phyloP scores from a whole-genome alignment of 345 rosid genomes.

The Nasturtium officinale region DNA sequence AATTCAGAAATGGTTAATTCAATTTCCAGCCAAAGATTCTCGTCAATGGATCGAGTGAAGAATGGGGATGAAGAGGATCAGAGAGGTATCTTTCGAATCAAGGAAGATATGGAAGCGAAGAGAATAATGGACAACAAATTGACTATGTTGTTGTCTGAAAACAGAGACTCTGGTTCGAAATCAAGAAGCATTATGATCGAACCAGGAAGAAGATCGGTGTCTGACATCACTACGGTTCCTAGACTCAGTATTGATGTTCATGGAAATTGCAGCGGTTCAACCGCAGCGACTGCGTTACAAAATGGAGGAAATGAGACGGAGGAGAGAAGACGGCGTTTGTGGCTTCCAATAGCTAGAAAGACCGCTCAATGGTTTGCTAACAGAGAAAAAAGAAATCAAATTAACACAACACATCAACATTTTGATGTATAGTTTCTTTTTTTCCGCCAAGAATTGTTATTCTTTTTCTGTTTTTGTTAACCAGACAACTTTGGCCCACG shows the following conservation, averaged over 20 bases:
- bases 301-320: slow-evolving; percentile 43
- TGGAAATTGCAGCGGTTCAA: slow-evolving; percentile 37
- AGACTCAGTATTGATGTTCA: slow-evolving; percentile 46
- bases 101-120: slow-evolving; percentile 70
- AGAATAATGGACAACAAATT: slow-evolving; percentile 57
- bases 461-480: slow-evolving; percentile 2
- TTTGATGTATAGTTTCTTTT: slow-evolving; percentile 45
- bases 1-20: slow-evolving; percentile 69
- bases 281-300: slow-evolving; percentile 31
- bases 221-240: slow-evolving; percentile 72
- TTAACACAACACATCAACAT: slow-evolving; percentile 36
- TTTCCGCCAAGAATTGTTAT: background rate
- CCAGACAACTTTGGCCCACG: background rate
- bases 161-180: slow-evolving; percentile 31
- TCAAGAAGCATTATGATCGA: slow-evolving; percentile 43
- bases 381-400: slow-evolving; percentile 55
- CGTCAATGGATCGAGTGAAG: slow-evolving; percentile 22
- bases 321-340: slow-evolving; percentile 55
- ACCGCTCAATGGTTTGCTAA: slow-evolving; percentile 79
- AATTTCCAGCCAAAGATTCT: slow-evolving; percentile 59
- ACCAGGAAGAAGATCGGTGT: slow-evolving; percentile 62
- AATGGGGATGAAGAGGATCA: slow-evolving; percentile 42
- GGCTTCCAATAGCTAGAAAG: slow-evolving; percentile 80
- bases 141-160: slow-evolving; percentile 37
- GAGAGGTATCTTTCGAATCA: slow-evolving; percentile 46